These are phyloP conservation scores for Aspergillus leporis DNA, from an alignment of 495 filamentous ascomycete genomes.

Conservation along the genomic window DNA sequence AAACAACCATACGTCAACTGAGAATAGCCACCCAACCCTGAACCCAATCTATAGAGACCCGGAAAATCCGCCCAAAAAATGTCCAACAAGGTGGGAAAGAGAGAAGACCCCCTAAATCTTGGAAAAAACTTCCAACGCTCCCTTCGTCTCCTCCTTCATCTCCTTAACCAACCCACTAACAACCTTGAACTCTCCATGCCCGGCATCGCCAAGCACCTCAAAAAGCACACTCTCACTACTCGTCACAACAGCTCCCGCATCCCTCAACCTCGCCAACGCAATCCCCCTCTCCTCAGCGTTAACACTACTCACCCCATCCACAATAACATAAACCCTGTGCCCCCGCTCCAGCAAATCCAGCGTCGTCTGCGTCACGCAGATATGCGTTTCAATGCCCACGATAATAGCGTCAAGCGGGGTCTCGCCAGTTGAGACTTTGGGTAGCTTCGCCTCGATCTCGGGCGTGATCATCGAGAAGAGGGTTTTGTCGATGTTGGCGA, in stretches of 20 bases:
- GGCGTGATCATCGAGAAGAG: slow-evolving; percentile 79
- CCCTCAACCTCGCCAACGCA: slow-evolving; percentile 72
- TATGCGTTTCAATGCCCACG: slow-evolving; percentile 90
- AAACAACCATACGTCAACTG: background rate
- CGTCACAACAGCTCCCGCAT: slow-evolving; percentile 77
- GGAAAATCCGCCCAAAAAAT: background rate
- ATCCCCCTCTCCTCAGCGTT: slow-evolving; percentile 79
- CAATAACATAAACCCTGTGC: slow-evolving; percentile 82
- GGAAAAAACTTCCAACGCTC: slow-evolving; percentile 62
- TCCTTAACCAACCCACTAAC: slow-evolving; percentile 81
- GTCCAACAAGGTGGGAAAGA: background rate
- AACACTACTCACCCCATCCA: slow-evolving; percentile 88
- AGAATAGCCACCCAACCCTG: background rate
- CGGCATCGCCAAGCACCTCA: slow-evolving; percentile 89
- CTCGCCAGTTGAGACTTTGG: slow-evolving; percentile 14
- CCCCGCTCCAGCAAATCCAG: slow-evolving; percentile 74
- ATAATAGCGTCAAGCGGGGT: slow-evolving; percentile 37
- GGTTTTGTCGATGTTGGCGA: slow-evolving; percentile 76
- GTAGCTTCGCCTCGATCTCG: slow-evolving; percentile 41
- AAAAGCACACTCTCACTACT: slow-evolving; percentile 91
- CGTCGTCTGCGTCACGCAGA: slow-evolving; percentile 91
- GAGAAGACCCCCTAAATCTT: slow-evolving; percentile 54
- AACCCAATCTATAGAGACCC: background rate
- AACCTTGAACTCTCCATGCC: slow-evolving; percentile 64
- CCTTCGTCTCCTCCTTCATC: slow-evolving; percentile 63